Percentiles rank a stretch among this genome's conserved stretches.
These are phyloP conservation scores for Aspergillus sclerotioniger DNA, from an alignment of 495 filamentous ascomycete species.

Conservation along the genomic window DNA sequence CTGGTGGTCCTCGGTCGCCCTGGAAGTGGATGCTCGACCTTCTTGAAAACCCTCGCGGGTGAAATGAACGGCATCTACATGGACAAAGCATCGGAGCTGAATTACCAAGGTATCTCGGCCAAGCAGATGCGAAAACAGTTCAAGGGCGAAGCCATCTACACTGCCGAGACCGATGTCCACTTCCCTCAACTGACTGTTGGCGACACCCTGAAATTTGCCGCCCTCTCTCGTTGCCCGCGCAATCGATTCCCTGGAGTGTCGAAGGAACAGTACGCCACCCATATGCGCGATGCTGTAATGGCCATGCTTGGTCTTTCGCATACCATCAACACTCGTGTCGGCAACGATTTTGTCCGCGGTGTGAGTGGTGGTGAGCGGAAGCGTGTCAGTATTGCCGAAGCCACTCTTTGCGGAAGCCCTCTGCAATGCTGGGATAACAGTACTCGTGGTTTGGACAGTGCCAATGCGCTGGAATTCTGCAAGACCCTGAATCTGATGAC, in stretches of 20 bases:
- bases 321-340: constrained; percentile 55
- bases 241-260: constrained; percentile 50
- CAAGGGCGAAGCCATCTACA: constrained; percentile 69
- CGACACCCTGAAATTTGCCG: constrained; percentile 64
- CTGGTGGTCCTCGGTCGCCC: constrained; percentile 76
- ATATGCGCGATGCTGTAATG: constrained; percentile 61
- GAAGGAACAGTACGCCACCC: constrained; percentile 43
- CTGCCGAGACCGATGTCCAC: constrained; percentile 64
- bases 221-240: constrained; percentile 49
- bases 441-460: constrained; percentile 81
- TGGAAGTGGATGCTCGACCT: constrained; percentile 69
- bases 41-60: constrained; percentile 70
- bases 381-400: constrained; percentile 56
- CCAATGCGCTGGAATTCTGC: constrained; percentile 72
- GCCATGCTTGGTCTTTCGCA: constrained; percentile 61
- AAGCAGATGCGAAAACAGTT: constrained; percentile 65
- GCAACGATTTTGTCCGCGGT: constrained; percentile 82
- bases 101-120: constrained; percentile 75
- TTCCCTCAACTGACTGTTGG: constrained; percentile 66
- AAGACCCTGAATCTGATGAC: constrained; percentile 75
- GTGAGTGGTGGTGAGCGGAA: constrained; percentile 85
- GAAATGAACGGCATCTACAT: constrained; percentile 72
- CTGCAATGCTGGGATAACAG: constrained; percentile 86
- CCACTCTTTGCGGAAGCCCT: constrained; percentile 69
- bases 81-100: constrained; percentile 54